Base-by-base conservation (phyloP, 2,329 filamentous ascomycete genomes). In the Fonsecaea monophora region DNA sequence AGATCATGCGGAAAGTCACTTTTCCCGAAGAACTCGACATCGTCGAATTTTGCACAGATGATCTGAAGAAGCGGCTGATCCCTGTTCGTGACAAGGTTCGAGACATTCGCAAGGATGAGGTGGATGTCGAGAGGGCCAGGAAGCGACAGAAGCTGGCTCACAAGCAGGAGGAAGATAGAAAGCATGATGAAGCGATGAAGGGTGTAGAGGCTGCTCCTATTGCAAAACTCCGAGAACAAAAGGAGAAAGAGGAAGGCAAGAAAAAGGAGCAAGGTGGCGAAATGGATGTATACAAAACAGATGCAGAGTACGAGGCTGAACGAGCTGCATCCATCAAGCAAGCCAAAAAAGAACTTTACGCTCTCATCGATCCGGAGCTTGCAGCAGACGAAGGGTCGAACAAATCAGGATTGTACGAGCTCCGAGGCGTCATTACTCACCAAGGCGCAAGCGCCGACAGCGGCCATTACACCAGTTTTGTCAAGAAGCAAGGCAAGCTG, bases 1-100 rank as follows among this genome's bases (percentile, higher is more conserved):
- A 99, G 85, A 99, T 99, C 74, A 94, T 99, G 92, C 92, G 94
- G 77, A 99, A 98, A 81, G 95, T 99, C 65, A 94, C 92, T 0
- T 99, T 99, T 77, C 94, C 94, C 6, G 89, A 92, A 59, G 95
- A 99, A 79, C 83, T 99, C 38, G 95, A 99, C 75, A 88, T 92
- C 45, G 89, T 96, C 25, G 95, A 99, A 77, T 97, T 97, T 80
- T 99, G 95, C 79, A 94, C 94, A 12, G 94, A 98, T 32, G 90
- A 95, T 61, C 84, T 99, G 69, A 90, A 88, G 78, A 89, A 90
- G 76, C 87, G 91, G 73, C 85, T 99, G 53, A 83, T 97, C 55
- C 96, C 95, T 1, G 90, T 99, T n/a, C 88, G 95, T 67, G 95
- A 99, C 82, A 96, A 96, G 84, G 91, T 99, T 59, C 91, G 95